Base-by-base conservation (phyloP, 2,329 filamentous ascomycete genomes). In the Penicillium nordicum region DNA sequence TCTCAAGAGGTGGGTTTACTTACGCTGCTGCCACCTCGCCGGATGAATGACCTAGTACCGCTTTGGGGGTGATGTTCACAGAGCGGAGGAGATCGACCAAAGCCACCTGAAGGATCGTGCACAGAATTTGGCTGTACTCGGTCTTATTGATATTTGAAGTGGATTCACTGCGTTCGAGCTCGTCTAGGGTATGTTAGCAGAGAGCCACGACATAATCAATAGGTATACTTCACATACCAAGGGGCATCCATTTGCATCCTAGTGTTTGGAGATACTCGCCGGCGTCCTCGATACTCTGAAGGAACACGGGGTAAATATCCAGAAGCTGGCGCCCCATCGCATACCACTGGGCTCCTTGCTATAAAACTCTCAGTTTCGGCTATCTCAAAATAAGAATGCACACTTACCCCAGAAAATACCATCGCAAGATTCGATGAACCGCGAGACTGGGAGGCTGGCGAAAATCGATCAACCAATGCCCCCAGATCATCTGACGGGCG, bases 271-370 rank as follows among this genome's bases (percentile, higher is more conserved):
- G 53, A 23, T 57, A 58, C n/a, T 45, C 23, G 11, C 54, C 29
- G 0, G 54, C 57, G 16, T 61, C 48, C 29, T 48, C 18, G 11
- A 65, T 32, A 8, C 45, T 56, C 2, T 52, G 23, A 1, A 29
- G 29, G 32, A 67, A 68, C 2, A 50, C 47, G 2, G 58, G 50
- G 53, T 65, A 64, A 2, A 32, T 23, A 32, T 43, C 12, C 5
- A 69, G 32, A 12, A 69, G 50, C 46, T 66, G 57, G 12, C 50
- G n/a, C 1, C 68, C 69, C 68, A 72, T 70, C 12, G 56, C 55
- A 51, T 57, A 38, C 67, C 67, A 71, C 32, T 70, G 67, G 25
- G 68, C 68, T 36, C 68, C 68, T 54, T 71, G 68, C 37, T 57
- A 34, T 16, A 21, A 10, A 11, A 50, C 21, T 5, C 8, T 56